These are phyloP conservation scores for Kluyveromyces marxianus DNA, from an alignment of 1,139 yeast genomes.

Conservation along the genomic window DNA sequence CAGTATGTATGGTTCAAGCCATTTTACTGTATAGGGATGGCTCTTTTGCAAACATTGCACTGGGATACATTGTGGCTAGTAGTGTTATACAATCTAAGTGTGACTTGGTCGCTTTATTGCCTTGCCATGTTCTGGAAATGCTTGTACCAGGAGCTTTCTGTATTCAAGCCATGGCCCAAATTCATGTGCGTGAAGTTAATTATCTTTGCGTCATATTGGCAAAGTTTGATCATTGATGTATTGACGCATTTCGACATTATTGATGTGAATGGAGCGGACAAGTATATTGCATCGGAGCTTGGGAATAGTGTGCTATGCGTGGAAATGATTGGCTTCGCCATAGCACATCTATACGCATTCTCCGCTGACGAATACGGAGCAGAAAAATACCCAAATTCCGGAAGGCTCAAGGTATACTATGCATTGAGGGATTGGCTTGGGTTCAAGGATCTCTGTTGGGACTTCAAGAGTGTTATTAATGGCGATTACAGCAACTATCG, in stretches of 20 bases:
- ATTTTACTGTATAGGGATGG: slow-evolving; percentile 50
- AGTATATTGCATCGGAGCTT: slow-evolving; percentile 47
- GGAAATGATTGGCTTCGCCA: slow-evolving; percentile 79
- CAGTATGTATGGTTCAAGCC: slow-evolving; percentile 98
- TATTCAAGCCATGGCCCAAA: slow-evolving; percentile 85
- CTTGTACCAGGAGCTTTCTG: slow-evolving; percentile 63
- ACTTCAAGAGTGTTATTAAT: slow-evolving; percentile 64
- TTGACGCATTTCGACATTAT: slow-evolving; percentile 51
- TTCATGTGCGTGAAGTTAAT: slow-evolving; percentile 87
- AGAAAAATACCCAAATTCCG: slow-evolving; percentile 53
- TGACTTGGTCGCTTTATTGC: slow-evolving; percentile 73
- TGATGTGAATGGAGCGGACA: slow-evolving; percentile 29
- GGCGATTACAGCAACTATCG: slow-evolving; percentile 78
- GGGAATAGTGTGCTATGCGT: slow-evolving; percentile 78
- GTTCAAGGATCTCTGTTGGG: slow-evolving; percentile 63
- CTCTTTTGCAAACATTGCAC: slow-evolving; percentile 46
- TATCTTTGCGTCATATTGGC: slow-evolving; percentile 97
- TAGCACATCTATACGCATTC: slow-evolving; percentile 84
- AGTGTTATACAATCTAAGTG: slow-evolving; percentile 68
- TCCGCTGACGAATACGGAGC: slow-evolving; percentile 66
- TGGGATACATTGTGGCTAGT: slow-evolving; percentile 33
- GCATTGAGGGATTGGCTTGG: slow-evolving; percentile 79
- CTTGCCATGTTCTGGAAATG: slow-evolving; percentile 92
- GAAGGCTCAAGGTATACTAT: slow-evolving; percentile 48
- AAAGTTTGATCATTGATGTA: slow-evolving; percentile 64